Evolutionary conservation across 2,329 filamentous ascomycete genomes (phyloP), one percentile per base, ranked within the genome.

Genomic region (Dryadomyces quercus-mongolicae): DNA sequence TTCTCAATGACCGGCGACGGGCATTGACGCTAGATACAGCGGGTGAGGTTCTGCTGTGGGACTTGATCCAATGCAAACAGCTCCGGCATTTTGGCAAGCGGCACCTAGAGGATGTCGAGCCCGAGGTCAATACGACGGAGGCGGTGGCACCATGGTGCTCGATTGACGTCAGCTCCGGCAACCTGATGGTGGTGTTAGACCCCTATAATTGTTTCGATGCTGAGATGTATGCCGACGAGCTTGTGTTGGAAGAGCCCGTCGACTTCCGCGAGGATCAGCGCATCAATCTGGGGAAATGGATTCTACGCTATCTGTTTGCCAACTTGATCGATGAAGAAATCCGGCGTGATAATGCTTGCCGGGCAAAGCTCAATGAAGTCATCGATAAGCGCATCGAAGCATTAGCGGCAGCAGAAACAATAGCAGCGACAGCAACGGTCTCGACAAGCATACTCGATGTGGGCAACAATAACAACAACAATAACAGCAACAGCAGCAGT

Each of bases 131-230:
- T 64, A 95, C 89, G 0, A 77, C 81, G 15, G 90, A 95, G 65
- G 91, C 85, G 36, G 88, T 97, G 43, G 86, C 92, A 5, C 92
- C 95, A 53, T 98, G 93, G 93, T 98, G 93, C 66, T 88, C 88
- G 1, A 86, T 97, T 53, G 90, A 98, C 64, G 91, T 92, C 20
- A 85, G 92, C 61, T 97, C 92, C 5, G 93, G 93, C 40, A 89
- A 88, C 58, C 74, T 98, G 54, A 92, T 90, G 2, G 92, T 96
- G 3, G 85, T 94, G 18, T 70, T 98, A 18, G 93, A 98, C 65
- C 88, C 91, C 44, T 94, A 93, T 63, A 94, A 94, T 61, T 96
- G 91, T 66, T 98, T 98, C 62, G 93, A 98, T 68, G 93, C 91
- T 16, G 93, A 98, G 65, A 86, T 95, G 68, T 98, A 98, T 66